Base-by-base conservation (phyloP, 2,329 filamentous ascomycete species). In the Sordariomycetes sp. region DNA sequence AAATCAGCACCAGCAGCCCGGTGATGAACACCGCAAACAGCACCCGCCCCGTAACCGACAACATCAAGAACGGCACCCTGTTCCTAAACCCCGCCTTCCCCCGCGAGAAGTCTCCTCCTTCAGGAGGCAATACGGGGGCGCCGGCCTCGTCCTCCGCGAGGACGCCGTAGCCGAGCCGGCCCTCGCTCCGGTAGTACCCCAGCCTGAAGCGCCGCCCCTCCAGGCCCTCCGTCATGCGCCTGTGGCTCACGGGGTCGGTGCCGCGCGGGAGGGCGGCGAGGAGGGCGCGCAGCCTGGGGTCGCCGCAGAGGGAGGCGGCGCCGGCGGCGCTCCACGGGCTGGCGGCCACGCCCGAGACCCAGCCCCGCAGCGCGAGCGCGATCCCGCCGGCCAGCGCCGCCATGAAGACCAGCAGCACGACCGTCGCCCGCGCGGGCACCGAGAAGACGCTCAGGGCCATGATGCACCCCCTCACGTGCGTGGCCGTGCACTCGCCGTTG, bases 271-370 rank as follows among this genome's bases (percentile, higher is more conserved):
- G 60, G 59, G 66, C 61, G 2, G 59, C 57, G 14, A 35, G 54
- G 58, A 55, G 55, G 10, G 66, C 59, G 20, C 66, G 65, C 6
- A 73, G 62, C 14, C 67, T 63, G 12, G 64, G 52, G 58, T 70
- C 67, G 2, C 66, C 64, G 1, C 66, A 65, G 2, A 77, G 65
- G 1, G 67, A 65, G 0, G 69, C 69, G 57, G 74, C 70, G 0
- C 69, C 66, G 1, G 67, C 66, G 3, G 76, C 62, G 59, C 65
- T 74, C 74, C 74, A 77, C 2, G 74, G 74, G 53, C 73, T 70
- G 18, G 67, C 65, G n/a, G 64, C 62, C 18, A 77, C 60, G 1
- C 74, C 74, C 0, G 73, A 75, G 12, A 65, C 62, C 68, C 70
- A 73, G 18, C 64, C 63, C 11, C 66, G 60, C 32, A 74, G 62